Evolutionary conservation across 495 filamentous ascomycete genomes (phyloP), one percentile per base, ranked within the genome.

Genomic region (Podospora appendiculata): DNA sequence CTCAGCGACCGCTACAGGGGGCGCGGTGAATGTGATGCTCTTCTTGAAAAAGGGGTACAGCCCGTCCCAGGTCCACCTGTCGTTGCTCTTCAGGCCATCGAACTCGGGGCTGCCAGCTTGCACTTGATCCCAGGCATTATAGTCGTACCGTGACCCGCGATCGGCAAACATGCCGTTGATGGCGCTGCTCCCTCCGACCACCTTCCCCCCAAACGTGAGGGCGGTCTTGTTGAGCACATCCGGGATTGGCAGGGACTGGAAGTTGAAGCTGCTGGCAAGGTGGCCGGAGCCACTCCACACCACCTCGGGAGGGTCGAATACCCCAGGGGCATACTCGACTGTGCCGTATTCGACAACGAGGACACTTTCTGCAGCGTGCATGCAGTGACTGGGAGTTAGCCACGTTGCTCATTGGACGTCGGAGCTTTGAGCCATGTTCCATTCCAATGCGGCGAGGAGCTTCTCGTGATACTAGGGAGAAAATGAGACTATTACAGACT

Each of bases 261-360:
- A 3, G 1, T 9, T 14, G 42, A 34, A 51, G 3, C 43, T 35
- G 32, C 43, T 56, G 9, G 43, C 35, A 1, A 8, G 2, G 3
- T 8, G n/a, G 6, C 39, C 44, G 0, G 33, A 3, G 11, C 12
- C 9, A 13, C 35, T 39, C 48, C 48, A 56, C 1, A 38, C n/a
- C 2, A 6, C 36, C 13, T 35, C 41, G 12, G 53, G 53, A 2
- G 53, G 53, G 43, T 56, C 53, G 14, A 51, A 56, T 2, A 13
- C 5, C 0, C 53, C 53, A 6, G 48, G 53, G 5, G 53, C 53
- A 12, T 47, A 47, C 18, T 56, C 53, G 9, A 56, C n/a, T 6
- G 47, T 43, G 34, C 53, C 53, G 17, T 56, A 51, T 43, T 56
- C 53, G 32, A 56, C 39, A 1, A 56, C 53, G 1, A 56, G 43